A percentile compares a stretch with the other conserved stretches of the same genome.
Evolutionary conservation across 140 eudicot species (phyloP).

Genomic region (Anethum foeniculum): DNA sequence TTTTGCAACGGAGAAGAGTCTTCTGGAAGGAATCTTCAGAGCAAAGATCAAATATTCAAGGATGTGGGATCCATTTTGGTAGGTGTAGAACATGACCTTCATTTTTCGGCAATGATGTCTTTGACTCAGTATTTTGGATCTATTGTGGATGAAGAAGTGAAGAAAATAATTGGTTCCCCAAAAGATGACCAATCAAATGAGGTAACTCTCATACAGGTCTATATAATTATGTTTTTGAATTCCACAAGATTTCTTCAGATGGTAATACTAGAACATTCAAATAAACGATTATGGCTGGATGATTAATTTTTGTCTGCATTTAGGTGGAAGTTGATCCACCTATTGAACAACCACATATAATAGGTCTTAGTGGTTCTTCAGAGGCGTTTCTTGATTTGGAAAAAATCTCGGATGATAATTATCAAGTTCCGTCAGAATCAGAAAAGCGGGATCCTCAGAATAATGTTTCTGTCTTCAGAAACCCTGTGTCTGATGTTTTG

Average conservation of each 20-base stretch:
- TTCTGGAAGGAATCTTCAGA: conserved; percentile 14
- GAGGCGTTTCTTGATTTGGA: conserved; percentile 10
- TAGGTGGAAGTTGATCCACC: conserved; percentile 36
- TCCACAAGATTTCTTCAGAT: background rate
- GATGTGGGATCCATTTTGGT: conserved; percentile 35
- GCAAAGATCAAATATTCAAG: conserved; percentile 1
- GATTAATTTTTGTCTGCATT: conserved; percentile 9
- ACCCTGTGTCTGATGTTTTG: conserved; percentile 31
- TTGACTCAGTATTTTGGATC: conserved; percentile 35
- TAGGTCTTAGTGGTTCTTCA: conserved; percentile 18
- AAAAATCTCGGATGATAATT: conserved; percentile 16
- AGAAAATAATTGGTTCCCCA: conserved; percentile 24
- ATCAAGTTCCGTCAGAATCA: conserved; percentile 15
- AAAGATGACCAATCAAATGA: conserved; percentile 25
- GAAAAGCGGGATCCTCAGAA: conserved; percentile 17
- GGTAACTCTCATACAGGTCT: conserved; percentile 27
- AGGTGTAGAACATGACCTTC: conserved; percentile 44
- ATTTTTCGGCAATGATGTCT: conserved; percentile 39
- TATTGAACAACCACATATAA: conserved; percentile 15
- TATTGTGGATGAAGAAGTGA: conserved; percentile 59
- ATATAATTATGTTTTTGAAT: background rate
- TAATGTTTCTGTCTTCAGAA: conserved; percentile 14
- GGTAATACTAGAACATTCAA: background rate
- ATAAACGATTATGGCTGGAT: background rate
- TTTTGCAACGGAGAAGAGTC: conserved; percentile 23